Base-by-base conservation (phyloP, 2,329 filamentous ascomycete species). In the Diaporthe helianthi region DNA sequence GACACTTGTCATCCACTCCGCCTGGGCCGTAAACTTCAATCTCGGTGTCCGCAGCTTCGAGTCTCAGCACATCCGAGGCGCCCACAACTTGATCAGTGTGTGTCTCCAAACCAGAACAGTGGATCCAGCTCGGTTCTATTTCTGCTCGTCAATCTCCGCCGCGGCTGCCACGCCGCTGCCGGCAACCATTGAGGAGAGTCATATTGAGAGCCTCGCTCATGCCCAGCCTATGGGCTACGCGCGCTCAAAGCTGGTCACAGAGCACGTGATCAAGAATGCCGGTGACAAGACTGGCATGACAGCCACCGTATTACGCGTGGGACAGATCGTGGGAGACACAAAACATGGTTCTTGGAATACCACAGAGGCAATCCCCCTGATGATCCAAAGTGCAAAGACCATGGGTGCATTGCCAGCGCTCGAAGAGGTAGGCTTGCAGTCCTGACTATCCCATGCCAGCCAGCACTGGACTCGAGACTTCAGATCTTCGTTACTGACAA, bases 251-350 rank as follows among this genome's bases (percentile, higher is more conserved):
- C 13, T 65, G 53, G 68, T 66, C 26, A 55, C 68, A n/a, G 68
- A 69, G 26, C 68, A 61, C 51, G 38, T 69, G 19, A 52, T 65
- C 12, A 55, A 65, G n/a, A 54, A 46, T 9, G 78, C 79, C 9
- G 76, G 75, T 6, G 71, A 69, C 7, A 73, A 72, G 15, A 78
- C 78, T 0, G 76, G 76, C 0, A 76, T 81, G 29, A 68, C 75
- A 2, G 78, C 80, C 0, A 73, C 76, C 0, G 80, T 84, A 0
- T 71, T 85, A 3, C 76, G 83, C 1, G 73, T 79, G 8, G 80
- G 84, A 0, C 84, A 86, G 70, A 80, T 86, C 29, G 78, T 84
- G 22, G 84, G 83, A 3, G 84, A 86, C 68, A 83, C 80, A 0
- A 71, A 74, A 8, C 74, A 79, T 36, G 84, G 84, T 0, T 74